Evolutionary conservation across 805 yeast species (phyloP).

Genomic region (Isabelozyma heimii): DNA sequence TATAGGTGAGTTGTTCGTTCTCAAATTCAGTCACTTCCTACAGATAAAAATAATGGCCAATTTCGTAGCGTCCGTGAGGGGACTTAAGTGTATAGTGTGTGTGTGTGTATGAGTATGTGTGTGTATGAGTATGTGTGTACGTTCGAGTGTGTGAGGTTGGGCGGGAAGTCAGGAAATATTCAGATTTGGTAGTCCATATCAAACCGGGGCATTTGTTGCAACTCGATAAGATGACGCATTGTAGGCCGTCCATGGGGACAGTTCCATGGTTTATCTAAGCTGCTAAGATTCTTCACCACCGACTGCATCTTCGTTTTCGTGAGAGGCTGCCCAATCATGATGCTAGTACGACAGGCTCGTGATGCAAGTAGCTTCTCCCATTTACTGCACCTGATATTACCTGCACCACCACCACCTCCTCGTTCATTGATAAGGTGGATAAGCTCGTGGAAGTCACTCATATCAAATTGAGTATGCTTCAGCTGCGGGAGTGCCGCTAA

Average conservation of each 20-base stretch:
- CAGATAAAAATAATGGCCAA: too few species aligned
- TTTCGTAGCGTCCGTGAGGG: too few species aligned
- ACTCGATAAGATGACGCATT: constrained; percentile 79
- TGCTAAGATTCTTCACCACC: constrained; percentile 67
- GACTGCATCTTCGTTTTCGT: constrained; percentile 56
- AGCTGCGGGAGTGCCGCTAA: constrained; percentile 71
- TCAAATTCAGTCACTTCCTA: too few species aligned
- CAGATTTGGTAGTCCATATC: constrained; percentile 11
- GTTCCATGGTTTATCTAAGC: constrained; percentile 90
- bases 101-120: background rate
- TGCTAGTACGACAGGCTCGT: constrained; percentile 92
- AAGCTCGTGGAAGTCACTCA: constrained; percentile 73
- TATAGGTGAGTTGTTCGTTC: too few species aligned
- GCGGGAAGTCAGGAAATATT: background rate
- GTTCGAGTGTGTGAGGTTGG: background rate
- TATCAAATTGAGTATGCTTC: constrained; percentile 63
- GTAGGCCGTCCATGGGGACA: constrained; percentile 99
- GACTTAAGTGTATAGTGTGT: too few species aligned
- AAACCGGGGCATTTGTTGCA: constrained; percentile 22
- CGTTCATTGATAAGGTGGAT: constrained; percentile 59
- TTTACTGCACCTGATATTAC: constrained; percentile 62
- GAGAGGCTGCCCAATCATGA: constrained; percentile 87
- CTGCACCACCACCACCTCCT: constrained; percentile 1
- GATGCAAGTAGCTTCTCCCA: constrained; percentile 83
- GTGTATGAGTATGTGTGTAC: too few species aligned